Evolutionary conservation across 2,329 filamentous ascomycete genomes (phyloP), one percentile per base, ranked within the genome.

Genomic region (Monosporascus sp.): DNA sequence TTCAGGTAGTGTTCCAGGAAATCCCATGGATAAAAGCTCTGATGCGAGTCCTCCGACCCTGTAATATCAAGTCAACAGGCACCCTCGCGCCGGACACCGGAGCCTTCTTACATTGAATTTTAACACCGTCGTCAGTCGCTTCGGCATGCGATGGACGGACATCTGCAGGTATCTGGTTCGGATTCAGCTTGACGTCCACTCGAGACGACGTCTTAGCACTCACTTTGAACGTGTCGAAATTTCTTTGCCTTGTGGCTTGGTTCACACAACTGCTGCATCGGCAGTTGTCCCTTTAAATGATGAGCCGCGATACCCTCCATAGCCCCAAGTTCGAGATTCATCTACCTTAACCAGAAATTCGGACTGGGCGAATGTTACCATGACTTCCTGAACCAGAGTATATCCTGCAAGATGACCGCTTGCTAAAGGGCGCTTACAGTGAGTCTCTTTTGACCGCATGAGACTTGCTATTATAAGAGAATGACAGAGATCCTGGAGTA

Each of bases 21-120:
- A 3, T 77, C 69, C 77, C 80, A 86, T 1, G 76, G 66, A 65
- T 91, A 95, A 24, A 75, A 70, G 69, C 88, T 91, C 45, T 75
- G 65, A 68, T 96, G 91, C 1, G 76, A 77, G 65, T 88, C 86
- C 55, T 78, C 75, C 52, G 79, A 78, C 86, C 87, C 87, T 89
- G 44, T 7, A 22, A 17, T 35, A 35, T 35, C 31, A 24, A 43
- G 35, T 52, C 37, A 61, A 62, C 49, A 60, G 54, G 37, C 28
- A 43, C 44, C 37, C 52, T 56, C 26, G 54, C 24, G 28, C 45
- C 49, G 37, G 17, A 40, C 45, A 37, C 44, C 15, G 8, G 43
- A 8, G 28, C 47, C 17, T 18, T 49, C 54, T 51, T 54, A 85
- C 83, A 86, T 51, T 68, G 70, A 9, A 86, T 70, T 51, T 70